These are phyloP conservation scores for Sphaerostilbella broomeana DNA, from an alignment of 2,329 filamentous ascomycete genomes.

Conservation along the genomic window DNA sequence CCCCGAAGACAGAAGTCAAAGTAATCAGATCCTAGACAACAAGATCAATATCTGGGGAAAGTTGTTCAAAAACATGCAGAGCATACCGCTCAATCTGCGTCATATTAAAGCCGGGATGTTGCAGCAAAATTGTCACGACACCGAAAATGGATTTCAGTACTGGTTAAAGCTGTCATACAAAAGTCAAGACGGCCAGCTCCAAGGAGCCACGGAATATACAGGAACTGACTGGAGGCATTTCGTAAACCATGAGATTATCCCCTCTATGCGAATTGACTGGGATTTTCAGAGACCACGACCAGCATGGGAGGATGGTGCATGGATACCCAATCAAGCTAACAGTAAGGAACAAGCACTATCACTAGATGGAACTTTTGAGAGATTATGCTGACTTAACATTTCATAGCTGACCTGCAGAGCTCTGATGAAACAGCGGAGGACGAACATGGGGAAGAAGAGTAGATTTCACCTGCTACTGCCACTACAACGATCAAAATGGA, in stretches of 20 bases:
- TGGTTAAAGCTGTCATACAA: not conserved
- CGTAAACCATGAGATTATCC: constrained; percentile 22
- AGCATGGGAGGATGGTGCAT: too few species aligned
- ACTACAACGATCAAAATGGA: too few species aligned
- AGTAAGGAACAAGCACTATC: not conserved
- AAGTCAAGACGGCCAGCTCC: not conserved
- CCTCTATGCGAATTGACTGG: constrained; percentile 14
- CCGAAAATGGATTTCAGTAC: not conserved
- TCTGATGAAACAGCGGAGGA: constrained; percentile 12
- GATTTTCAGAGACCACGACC: too few species aligned
- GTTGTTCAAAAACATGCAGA: constrained; percentile 31
- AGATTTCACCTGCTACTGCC: too few species aligned
- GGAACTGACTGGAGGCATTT: constrained; percentile 32
- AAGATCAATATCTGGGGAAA: constrained; percentile 33
- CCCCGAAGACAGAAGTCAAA: not conserved
- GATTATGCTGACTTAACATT: not conserved
- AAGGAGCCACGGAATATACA: constrained; percentile 20
- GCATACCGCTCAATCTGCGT: constrained; percentile 27
- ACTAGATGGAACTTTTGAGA: not conserved
- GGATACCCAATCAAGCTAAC: constrained; percentile 5
- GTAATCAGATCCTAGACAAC: not conserved
- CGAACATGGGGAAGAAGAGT: constrained; percentile 16
- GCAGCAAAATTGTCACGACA: not conserved
- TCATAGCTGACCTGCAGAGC: too few species aligned
- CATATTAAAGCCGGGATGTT: constrained; percentile 8